Conservation (phyloP, 1,284 basidiomycete genomes). For the Cryptococcus jaspeensis region DNA sequence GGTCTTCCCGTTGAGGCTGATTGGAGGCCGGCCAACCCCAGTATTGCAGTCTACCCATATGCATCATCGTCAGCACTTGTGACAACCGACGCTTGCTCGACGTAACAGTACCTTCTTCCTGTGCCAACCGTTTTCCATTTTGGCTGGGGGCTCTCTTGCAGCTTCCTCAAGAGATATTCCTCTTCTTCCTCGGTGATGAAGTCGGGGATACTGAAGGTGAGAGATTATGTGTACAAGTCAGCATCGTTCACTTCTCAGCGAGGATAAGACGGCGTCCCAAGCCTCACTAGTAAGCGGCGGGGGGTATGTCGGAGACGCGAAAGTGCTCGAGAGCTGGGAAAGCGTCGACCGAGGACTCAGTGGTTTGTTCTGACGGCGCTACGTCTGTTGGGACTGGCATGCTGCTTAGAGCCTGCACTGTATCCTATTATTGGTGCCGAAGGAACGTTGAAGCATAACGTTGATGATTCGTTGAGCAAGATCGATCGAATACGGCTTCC, state of each 20-base stretch:
- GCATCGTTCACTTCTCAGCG: neutral
- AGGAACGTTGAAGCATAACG: too few species aligned
- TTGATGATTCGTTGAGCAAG: too few species aligned
- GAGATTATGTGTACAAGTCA: conserved; percentile 5
- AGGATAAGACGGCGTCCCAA: neutral
- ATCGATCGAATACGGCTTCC: too few species aligned
- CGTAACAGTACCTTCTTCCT: conserved; percentile 64
- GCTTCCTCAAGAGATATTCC: conserved; percentile 72
- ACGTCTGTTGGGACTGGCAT: conserved; percentile 2
- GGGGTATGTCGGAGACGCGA: conserved; percentile 28
- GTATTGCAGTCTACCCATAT: conserved; percentile 62
- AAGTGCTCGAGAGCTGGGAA: conserved; percentile 22
- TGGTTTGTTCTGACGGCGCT: neutral
- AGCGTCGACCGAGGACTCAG: neutral
- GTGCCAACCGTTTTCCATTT: conserved; percentile 76
- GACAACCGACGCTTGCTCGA: neutral
- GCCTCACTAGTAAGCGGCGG: conserved; percentile 37
- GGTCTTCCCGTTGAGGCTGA: too few species aligned
- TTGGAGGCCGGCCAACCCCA: conserved; percentile 70
- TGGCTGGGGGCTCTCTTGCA: conserved; percentile 69
- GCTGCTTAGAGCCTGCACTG: neutral
- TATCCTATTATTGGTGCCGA: too few species aligned
- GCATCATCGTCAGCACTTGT: conserved; percentile 3
- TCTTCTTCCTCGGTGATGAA: conserved; percentile 81
- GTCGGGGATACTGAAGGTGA: conserved; percentile 65